Evolutionary conservation across 768 basidiomycete genomes (phyloP).

Genomic region (Boletus reticuloceps): DNA sequence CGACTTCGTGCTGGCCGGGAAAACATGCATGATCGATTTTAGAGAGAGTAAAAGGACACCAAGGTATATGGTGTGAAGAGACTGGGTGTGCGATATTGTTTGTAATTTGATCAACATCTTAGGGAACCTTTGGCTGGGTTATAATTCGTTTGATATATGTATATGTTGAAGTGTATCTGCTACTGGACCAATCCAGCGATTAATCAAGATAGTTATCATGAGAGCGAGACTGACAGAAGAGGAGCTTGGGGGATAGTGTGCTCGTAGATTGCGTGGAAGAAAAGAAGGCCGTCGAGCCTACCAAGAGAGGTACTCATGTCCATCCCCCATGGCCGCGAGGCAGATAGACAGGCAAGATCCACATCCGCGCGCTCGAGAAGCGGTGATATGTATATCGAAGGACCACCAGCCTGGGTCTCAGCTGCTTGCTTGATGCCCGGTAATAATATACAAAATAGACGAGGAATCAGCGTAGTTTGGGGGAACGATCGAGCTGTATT

Average conservation of each 20-base stretch:
- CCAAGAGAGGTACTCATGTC: too few species aligned
- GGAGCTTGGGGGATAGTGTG: background rate
- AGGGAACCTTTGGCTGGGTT: background rate
- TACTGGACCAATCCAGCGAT: background rate
- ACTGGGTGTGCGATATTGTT: background rate
- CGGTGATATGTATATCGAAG: too few species aligned
- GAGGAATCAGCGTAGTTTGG: too few species aligned
- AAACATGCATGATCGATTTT: background rate
- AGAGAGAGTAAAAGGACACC: background rate
- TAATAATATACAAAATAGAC: too few species aligned
- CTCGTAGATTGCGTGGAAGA: too few species aligned
- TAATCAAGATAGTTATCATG: too few species aligned
- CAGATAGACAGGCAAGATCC: background rate
- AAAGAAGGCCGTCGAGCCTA: too few species aligned
- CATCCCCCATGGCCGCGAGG: too few species aligned
- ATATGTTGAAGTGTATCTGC: background rate
- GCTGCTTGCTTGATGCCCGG: too few species aligned
- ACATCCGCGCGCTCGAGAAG: background rate
- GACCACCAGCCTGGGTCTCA: too few species aligned
- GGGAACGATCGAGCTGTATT: too few species aligned
- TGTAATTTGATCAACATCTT: background rate
- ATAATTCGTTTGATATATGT: too few species aligned
- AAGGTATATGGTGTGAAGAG: background rate
- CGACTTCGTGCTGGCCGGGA: conserved; percentile 2
- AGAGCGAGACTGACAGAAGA: background rate